Base-by-base conservation (phyloP, 768 basidiomycete genomes). In the Chalciporus piperatus region DNA sequence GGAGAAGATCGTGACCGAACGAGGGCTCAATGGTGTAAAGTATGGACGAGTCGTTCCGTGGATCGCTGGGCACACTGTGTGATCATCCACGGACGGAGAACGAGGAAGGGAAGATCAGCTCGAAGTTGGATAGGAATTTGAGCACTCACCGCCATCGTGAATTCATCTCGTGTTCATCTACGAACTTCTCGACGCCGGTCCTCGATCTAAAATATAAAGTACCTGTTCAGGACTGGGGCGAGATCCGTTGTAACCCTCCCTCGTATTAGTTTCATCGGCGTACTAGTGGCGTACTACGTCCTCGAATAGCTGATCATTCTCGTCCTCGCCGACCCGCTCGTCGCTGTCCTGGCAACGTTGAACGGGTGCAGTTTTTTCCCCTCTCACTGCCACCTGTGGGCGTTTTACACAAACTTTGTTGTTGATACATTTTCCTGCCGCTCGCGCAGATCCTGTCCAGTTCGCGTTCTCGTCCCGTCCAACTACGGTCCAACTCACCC, bases 151-250 rank as follows among this genome's bases (percentile, higher is more conserved):
- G 33, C 12, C 13, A 33, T 33, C 16, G 6, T 10, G 35, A 8
- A n/a, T 37, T n/a, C 3, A 37, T 37, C n/a, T 37, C 6, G 35
- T n/a, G n/a, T n/a, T n/a, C n/a, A n/a, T n/a, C n/a, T n/a, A n/a
- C n/a, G n/a, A n/a, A n/a, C 33, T 33, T 33, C 14, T 6, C 16
- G 35, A 37, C 35, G 35, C 16, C n/a, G 35, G 35, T 16, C 35
- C 35, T 37, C 35, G 35, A 37, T 37, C 35, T 37, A 16, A 37
- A 44, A 51, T 41, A 45, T 56, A 50, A 57, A 52, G 55, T 43
- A 48, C 17, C 16, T 37, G 35, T 5, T 14, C n/a, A 16, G 14
- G 16, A 37, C 14, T 4, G 6, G 35, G 35, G 8, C 35, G 35
- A 37, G 35, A 4, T 37, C 6, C 6, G 16, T 22, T 13, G 3